Evolutionary conservation across 345 rosid genomes (phyloP).

Genomic region (Capsella bursapastoris): DNA sequence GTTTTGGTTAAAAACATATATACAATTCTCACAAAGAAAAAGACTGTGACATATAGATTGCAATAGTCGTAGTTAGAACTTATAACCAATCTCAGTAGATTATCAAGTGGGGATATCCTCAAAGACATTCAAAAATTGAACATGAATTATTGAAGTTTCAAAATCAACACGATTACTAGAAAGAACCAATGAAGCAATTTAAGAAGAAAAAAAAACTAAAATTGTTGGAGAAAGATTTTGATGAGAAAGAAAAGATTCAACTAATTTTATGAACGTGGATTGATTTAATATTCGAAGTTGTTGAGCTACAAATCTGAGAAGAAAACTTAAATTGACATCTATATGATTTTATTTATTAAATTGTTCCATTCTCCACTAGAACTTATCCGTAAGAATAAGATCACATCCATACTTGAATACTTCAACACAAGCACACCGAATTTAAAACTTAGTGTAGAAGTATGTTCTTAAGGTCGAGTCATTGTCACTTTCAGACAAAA

Average conservation of each 20-base stretch:
- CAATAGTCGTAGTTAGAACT: background rate
- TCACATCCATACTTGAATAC: slow-evolving; percentile 26
- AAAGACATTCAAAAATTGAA: background rate
- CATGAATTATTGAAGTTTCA: background rate
- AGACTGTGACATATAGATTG: no score
- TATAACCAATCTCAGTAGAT: background rate
- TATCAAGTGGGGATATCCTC: background rate
- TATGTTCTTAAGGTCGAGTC: slow-evolving; percentile 42
- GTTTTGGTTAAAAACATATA: no score
- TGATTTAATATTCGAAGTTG: slow-evolving; percentile 22
- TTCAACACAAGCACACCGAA: slow-evolving; percentile 38
- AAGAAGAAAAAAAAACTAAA: background rate
- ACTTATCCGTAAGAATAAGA: slow-evolving; percentile 34
- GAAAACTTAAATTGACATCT: slow-evolving; percentile 25
- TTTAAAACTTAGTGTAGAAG: slow-evolving; percentile 43
- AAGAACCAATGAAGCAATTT: background rate
- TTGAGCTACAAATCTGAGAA: slow-evolving; percentile 33
- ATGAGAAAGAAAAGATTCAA: slow-evolving; percentile 2
- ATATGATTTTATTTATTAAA: background rate
- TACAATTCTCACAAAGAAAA: no score
- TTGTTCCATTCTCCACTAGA: slow-evolving; percentile 28
- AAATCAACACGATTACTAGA: slow-evolving; percentile 6
- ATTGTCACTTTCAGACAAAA: slow-evolving; percentile 43
- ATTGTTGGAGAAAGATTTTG: background rate
- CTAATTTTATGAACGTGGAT: slow-evolving; percentile 20